Base-by-base conservation (phyloP, 768 basidiomycete species). In the Kwoniella europaea region DNA sequence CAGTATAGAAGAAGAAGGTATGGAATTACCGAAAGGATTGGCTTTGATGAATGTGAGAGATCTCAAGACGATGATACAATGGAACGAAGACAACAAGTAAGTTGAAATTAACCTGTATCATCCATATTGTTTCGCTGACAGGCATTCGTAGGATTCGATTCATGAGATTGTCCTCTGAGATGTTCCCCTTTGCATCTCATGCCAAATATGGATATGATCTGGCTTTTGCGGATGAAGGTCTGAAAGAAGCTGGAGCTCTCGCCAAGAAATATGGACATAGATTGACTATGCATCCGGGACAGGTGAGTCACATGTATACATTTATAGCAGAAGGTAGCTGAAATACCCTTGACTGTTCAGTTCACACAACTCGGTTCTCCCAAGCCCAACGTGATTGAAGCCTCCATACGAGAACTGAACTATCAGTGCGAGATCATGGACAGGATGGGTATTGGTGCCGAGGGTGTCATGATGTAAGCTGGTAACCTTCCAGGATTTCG, bases 351-450 rank as follows among this genome's bases (percentile, higher is more conserved):
- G 58, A 35, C 35, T 41, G 27, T 44, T n/a, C 74, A 86, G 81
- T 85, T 85, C 72, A 86, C 85, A 2, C 85, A 86, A 69, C 78
- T 98, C 2, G 94, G 91, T 6, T 92, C 91, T 35, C 94, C 92
- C 0, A 90, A 87, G 58, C 86, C 88, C 16, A 86, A 86, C 10
- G 95, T 97, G 15, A 87, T 95, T 10, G 86, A 88, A 35, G 88
- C 92, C 3, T 89, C 92, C 18, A 85, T 95, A 10, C 86, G 91
- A 16, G 94, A 98, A 69, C 86, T 98, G 29, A 86, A 86, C 24
- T 96, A 98, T 79, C 95, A 98, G 71, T 89, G 89, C 70, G 89
- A 95, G 82, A 91, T 97, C 88, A 86, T 96, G 79, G 91, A 93
- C 65, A 85, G 88, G 20, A 93, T 96, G 92, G 81, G 74, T 3